Conservation (phyloP, 129 eudicot genomes). For the Gnaphalium uliginosum region DNA sequence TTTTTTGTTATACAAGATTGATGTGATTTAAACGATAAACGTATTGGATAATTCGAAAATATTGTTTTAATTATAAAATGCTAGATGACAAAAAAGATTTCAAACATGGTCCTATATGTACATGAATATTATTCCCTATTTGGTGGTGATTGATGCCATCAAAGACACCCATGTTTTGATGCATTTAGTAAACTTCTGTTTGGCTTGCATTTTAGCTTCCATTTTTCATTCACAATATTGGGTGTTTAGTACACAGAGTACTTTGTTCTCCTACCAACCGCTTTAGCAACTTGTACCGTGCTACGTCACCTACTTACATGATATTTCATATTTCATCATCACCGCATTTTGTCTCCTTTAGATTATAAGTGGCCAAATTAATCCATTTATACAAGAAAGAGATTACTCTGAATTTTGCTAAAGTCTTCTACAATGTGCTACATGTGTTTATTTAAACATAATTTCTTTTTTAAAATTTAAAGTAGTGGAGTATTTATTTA, state of each 20-base stretch:
- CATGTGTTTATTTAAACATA: too few relatives aligned
- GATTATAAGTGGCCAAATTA: neutral
- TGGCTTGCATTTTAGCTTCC: slow-evolving; percentile 24
- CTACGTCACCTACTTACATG: slow-evolving; percentile 26
- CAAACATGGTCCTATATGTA: slow-evolving; percentile 11
- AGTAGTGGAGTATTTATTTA: too few relatives aligned
- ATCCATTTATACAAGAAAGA: neutral
- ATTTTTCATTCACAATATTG: slow-evolving; percentile 26
- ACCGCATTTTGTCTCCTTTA: slow-evolving; percentile 23
- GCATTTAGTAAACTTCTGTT: slow-evolving; percentile 25
- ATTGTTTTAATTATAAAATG: neutral
- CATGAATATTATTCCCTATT: slow-evolving; percentile 15
- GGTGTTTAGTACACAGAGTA: slow-evolving; percentile 3
- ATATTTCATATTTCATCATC: slow-evolving; percentile 24
- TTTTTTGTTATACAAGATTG: too few relatives aligned
- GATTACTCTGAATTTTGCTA: too few relatives aligned
- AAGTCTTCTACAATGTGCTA: too few relatives aligned
- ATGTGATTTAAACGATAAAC: too few relatives aligned
- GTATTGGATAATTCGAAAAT: too few relatives aligned
- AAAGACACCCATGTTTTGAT: slow-evolving; percentile 24
- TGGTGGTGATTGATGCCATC: slow-evolving; percentile 27
- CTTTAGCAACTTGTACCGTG: slow-evolving; percentile 34
- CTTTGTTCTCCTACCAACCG: slow-evolving; percentile 32
- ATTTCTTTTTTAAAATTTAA: too few relatives aligned
- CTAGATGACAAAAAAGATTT: slow-evolving; percentile 11